Base-by-base conservation (phyloP, 805 yeast species). In the Teunomyces gatunensis region DNA sequence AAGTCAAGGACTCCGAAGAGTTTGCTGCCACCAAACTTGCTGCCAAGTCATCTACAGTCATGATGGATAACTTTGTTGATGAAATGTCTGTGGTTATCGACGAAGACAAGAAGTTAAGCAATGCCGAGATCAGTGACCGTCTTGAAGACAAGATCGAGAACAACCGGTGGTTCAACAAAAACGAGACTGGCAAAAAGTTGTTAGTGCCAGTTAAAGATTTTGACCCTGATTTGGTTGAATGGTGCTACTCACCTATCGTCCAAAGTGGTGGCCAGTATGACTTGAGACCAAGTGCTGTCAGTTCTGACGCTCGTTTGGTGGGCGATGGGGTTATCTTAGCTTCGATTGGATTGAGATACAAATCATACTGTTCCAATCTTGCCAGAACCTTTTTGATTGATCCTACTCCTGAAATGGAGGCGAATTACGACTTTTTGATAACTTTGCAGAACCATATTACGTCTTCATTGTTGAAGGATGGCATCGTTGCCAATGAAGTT, bases 201-300 rank as follows among this genome's bases (percentile, higher is more conserved):
- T 84, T 86, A 40, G 71, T 78, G 29, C 54, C 68, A 23, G 48
- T 55, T 42, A 59, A 59, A 34, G 92, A 86, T 46, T 85, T 90
- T 51, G 96, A 89, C 58, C 73, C 85, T 4, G 82, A 80, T 51
- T 79, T 82, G 53, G 69, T 92, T 17, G 98, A 92, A 64, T 92
- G 97, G 97, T 87, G 96, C 54, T 89, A 88, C 65, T 82, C 90
- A 47, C 97, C 98, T 25, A 87, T 90, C 45, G 78, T 90, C 45
- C 96, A 89, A 69, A 85, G 95, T 56, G 96, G 96, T 46, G 89
- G 89, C 30, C 81, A 83, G 47, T 91, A 83, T 60, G 96, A 90
- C 65, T 73, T 91, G 60, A 84, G 79, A 58, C 91, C 95, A 37
- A 83, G 92, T 48, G 96, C 96, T 1, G 80, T 83, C 48, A 85